Conservation (phyloP, 352 stramenopile species). For the Globisporangium sylvaticum region DNA sequence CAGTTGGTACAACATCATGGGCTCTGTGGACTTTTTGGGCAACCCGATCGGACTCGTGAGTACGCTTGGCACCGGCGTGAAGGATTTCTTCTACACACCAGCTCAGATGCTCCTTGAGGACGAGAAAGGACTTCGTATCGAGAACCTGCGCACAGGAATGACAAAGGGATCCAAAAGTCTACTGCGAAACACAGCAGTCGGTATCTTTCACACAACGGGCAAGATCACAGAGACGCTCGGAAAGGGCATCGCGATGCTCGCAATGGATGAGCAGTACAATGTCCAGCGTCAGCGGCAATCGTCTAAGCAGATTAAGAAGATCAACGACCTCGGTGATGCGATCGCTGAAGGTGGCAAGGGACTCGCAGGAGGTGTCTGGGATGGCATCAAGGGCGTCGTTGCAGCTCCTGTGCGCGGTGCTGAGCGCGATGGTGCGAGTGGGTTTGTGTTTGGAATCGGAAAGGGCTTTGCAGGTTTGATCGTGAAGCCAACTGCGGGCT, state of each 20-base stretch:
- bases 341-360: slow-evolving; percentile 82
- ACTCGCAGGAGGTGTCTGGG: slow-evolving; percentile 74
- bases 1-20: slow-evolving; percentile 87
- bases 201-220: slow-evolving; percentile 88
- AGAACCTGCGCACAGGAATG: slow-evolving; percentile 85
- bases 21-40: slow-evolving; percentile 87
- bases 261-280: slow-evolving; percentile 88
- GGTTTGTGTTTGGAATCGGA: slow-evolving; percentile 82
- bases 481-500: slow-evolving; percentile 78
- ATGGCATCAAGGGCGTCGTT: slow-evolving; percentile 80
- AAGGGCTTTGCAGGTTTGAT: slow-evolving; percentile 81
- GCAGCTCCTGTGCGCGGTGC: slow-evolving; percentile 72
- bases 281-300: slow-evolving; percentile 73
- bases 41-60: slow-evolving; percentile 89
- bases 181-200: slow-evolving; percentile 81
- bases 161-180: slow-evolving; percentile 87
- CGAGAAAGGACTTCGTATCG: slow-evolving; percentile 79
- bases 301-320: slow-evolving; percentile 69
- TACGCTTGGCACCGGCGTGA: slow-evolving; percentile 86
- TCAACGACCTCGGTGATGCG: slow-evolving; percentile 73
- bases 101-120: slow-evolving; percentile 91
- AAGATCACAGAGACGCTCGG: slow-evolving; percentile 88
- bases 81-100: slow-evolving; percentile 94
- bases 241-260: slow-evolving; percentile 79
- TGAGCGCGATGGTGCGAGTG: slow-evolving; percentile 67